Evolutionary conservation across 2,329 filamentous ascomycete species (phyloP), one percentile per base, ranked within the genome.

Genomic region (Neofusicoccum ribis): DNA sequence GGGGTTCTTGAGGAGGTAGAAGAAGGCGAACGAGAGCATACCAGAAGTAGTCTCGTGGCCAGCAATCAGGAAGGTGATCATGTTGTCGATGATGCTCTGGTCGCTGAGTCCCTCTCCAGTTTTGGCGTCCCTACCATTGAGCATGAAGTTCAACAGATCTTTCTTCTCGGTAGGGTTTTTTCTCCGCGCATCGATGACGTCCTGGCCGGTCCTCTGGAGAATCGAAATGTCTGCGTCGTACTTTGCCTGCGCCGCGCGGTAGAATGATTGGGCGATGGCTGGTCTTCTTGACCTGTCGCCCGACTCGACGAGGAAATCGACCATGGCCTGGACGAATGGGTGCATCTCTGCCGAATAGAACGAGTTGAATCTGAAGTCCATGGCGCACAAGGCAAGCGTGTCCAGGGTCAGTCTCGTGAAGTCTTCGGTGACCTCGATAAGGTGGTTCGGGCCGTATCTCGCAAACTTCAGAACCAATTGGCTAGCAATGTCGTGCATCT

Each of bases 381-480:
- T 78, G 7, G 77, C 73, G 58, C 76, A 78, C 8, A 79, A 68
- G 0, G 77, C 77, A 34, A 79, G 73, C 0, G 76, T 78, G 17
- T 78, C 75, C 0, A 79, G 69, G 0, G 77, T 78, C 4, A 78
- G 47, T 14, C 76, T 69, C 12, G 76, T 78, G 51, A 78, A 78
- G 66, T 79, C 76, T 34, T 78, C 76, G 9, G 74, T 74, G 5
- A 77, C 76, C 9, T 72, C 70, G 14, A 79, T 77, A 0, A 66
- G 64, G 31, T 76, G 69, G 8, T 74, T 69, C 1, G 74, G 64
- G 4, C 76, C 75, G 60, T 86, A 82, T 39, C 89, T 83, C 17
- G 88, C 88, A 84, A 88, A 88, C 74, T 91, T 91, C 77, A 90
- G 81, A 9, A 84, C 83, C 58, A 91, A 76, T 71, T 91, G 89